Conservation (phyloP, 495 filamentous ascomycete genomes). For the Hypoxylon lienhwacheense region DNA sequence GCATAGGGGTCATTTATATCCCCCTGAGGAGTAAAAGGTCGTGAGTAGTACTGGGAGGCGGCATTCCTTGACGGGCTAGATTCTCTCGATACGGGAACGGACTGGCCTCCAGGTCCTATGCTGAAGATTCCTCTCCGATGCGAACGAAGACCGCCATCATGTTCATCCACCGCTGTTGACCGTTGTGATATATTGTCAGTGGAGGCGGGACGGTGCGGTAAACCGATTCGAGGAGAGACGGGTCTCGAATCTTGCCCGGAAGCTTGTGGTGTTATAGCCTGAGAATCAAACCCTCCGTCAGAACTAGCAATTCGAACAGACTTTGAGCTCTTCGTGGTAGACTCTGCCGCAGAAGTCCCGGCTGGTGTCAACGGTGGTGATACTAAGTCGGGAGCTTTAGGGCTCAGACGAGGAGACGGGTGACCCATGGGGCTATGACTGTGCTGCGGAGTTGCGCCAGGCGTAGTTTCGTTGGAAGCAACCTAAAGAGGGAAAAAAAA, state of each 20-base stretch:
- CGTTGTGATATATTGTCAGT: conserved; percentile 42
- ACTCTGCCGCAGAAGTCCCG: conserved; percentile 56
- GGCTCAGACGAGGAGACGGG: conserved; percentile 47
- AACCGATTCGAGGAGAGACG: conserved; percentile 36
- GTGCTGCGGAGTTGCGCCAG: conserved; percentile 39
- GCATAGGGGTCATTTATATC: conserved; percentile 89
- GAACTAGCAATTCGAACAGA: conserved; percentile 37
- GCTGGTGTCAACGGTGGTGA: conserved; percentile 90
- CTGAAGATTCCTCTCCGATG: conserved; percentile 72
- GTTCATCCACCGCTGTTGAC: conserved; percentile 38
- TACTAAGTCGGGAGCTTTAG: conserved; percentile 66
- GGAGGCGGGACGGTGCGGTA: conserved; percentile 46
- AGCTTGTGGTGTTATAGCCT: conserved; percentile 66
- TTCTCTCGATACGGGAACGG: conserved; percentile 65
- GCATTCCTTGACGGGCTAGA: conserved; percentile 62
- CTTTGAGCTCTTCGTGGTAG: conserved; percentile 34
- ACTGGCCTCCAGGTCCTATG: conserved; percentile 68
- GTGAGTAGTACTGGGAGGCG: conserved; percentile 60
- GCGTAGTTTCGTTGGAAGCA: conserved; percentile 47
- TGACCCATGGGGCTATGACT: conserved; percentile 43
- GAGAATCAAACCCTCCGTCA: conserved; percentile 37
- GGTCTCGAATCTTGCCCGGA: conserved; percentile 48
- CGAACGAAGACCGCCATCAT: conserved; percentile 36
- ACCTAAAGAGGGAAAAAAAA: conserved; percentile 40
- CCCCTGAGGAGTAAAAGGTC: conserved; percentile 76